Conservation (phyloP, 805 yeast genomes). For the Ascoidea tarda region DNA sequence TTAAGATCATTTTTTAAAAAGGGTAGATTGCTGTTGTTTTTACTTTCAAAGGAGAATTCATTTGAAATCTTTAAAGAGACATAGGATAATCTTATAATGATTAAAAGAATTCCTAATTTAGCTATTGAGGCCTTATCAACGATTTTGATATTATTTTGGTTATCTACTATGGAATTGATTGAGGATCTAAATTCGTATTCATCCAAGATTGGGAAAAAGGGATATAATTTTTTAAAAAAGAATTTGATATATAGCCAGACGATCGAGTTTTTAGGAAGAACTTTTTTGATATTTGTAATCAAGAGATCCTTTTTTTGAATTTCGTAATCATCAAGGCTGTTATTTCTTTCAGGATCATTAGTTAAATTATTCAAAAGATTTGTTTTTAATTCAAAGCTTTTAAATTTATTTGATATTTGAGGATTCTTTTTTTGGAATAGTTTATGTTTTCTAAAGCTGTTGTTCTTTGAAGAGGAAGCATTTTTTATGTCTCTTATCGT, state of each 20-base stretch:
- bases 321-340: no score
- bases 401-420: neutral
- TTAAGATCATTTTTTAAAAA: no score
- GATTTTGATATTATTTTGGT: neutral
- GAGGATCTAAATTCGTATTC: neutral
- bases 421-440: neutral
- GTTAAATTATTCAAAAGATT: no score
- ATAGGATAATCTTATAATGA: neutral
- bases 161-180: no score
- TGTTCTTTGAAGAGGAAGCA: neutral
- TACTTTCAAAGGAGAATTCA: neutral
- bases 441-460: no score
- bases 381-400: neutral
- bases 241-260: no score
- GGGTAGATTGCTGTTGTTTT: no score
- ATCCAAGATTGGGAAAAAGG: neutral
- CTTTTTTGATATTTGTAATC: neutral
- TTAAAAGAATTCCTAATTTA: neutral
- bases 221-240: no score
- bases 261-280: neutral
- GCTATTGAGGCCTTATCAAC: neutral
- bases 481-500: neutral
- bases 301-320: no score
- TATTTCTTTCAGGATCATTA: no score
- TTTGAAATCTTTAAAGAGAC: neutral